Conservation (phyloP, 805 yeast genomes). For the Wickerhamiella azyma region DNA sequence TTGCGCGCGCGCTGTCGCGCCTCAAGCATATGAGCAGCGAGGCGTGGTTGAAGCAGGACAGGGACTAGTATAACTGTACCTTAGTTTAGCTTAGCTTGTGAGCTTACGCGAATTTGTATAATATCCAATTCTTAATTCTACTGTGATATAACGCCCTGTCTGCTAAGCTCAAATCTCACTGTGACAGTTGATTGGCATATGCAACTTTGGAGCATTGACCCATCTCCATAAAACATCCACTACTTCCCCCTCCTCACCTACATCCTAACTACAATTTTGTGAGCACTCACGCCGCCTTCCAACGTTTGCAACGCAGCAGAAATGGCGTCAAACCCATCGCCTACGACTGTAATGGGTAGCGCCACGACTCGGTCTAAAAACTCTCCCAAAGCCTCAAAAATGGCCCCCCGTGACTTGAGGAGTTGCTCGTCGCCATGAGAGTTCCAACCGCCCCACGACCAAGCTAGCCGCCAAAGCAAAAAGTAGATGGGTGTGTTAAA, state of each 20-base stretch:
- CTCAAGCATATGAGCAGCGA: conserved; percentile 86
- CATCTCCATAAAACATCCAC: too few species aligned
- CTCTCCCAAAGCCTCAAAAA: conserved; percentile 10
- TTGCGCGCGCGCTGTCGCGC: conserved; percentile 86
- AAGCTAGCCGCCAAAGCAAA: conserved; percentile 7
- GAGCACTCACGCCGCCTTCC: conserved; percentile 15
- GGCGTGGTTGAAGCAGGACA: conserved; percentile 43
- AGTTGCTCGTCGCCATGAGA: background rate
- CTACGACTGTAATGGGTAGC: conserved; percentile 16
- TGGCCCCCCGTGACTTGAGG: conserved; percentile 6
- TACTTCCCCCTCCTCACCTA: too few species aligned
- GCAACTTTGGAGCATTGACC: too few species aligned
- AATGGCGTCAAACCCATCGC: conserved; percentile 17
- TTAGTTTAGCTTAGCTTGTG: too few species aligned
- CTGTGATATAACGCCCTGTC: too few species aligned
- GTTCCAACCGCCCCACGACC: background rate
- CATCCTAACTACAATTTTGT: conserved; percentile 18
- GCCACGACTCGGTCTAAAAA: conserved; percentile 10
- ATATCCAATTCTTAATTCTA: too few species aligned
- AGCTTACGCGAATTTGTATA: too few species aligned
- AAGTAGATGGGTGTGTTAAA: conserved; percentile 12
- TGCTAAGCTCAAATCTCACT: too few species aligned
- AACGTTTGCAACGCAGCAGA: conserved; percentile 14
- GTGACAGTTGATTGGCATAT: too few species aligned
- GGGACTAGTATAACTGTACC: background rate